Base-by-base conservation (phyloP, 2,329 filamentous ascomycete genomes). In the Colletotrichum orbiculare region DNA sequence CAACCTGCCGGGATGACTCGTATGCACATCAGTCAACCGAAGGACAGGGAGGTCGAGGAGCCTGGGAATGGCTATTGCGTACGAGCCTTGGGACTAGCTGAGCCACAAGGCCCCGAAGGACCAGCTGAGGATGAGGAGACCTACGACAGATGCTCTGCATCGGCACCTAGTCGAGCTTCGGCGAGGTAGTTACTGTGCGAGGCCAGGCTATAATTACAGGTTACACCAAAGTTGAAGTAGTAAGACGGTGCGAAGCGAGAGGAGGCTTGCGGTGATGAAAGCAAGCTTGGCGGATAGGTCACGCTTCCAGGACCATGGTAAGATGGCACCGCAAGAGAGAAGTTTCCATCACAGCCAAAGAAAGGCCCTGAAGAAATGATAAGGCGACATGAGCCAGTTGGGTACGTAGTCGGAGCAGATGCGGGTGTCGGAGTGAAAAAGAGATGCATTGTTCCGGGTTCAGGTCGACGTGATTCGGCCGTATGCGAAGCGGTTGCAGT, bases 241-340 rank as follows among this genome's bases (percentile, higher is more conserved):
- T 65, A 45, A 62, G 52, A 65, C 62, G 52, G 58, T 42, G 52
- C 46, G 50, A 65, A 61, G 62, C 57, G 62, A 65, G 39, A 54
- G 50, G n/a, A 43, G 61, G 33, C 34, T 38, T 48, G 56, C 50
- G 61, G 52, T 50, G 37, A 25, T 25, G 25, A 5, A 25, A n/a
- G 49, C 39, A 57, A 65, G 45, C 47, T 50, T 46, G 50, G 35
- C 52, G 58, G 50, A 58, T 61, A 48, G 50, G 11, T 46, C 52
- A 61, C 43, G 52, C 34, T 52, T 55, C 62, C 62, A 61, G 57
- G 45, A 15, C 58, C 57, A 62, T 55, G 62, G 62, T 65, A 61
- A 33, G 52, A 55, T 34, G 33, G 15, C 41, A 53, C 11, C n/a
- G 47, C 4, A 11, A 53, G 39, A 61, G 46, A 52, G 12, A 54